phyloP scores from a whole-genome alignment of 331 rosid genomes.

The Quercus tomentella region DNA sequence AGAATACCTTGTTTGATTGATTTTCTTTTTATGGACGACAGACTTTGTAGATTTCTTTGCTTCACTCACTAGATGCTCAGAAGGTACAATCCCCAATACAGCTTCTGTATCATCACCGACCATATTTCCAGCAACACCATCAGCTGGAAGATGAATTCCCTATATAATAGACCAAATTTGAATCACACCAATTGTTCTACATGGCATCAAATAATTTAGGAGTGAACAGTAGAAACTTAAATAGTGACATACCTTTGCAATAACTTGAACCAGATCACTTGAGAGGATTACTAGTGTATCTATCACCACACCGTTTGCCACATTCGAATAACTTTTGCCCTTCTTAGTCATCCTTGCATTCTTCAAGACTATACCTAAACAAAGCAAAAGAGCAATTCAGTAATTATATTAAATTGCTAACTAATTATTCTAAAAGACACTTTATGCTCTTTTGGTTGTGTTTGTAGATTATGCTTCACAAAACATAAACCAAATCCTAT shows the following conservation, averaged over 20 bases:
- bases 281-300: constrained; percentile 69
- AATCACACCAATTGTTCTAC: constrained; percentile 14
- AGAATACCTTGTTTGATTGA: constrained; percentile 57
- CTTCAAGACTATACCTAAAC: constrained; percentile 72
- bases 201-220: neutral
- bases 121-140: constrained; percentile 41
- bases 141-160: constrained; percentile 62
- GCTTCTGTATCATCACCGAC: constrained; percentile 43
- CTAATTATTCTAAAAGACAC: neutral
- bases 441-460: neutral
- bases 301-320: constrained; percentile 43
- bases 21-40: constrained; percentile 22
- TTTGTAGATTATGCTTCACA: neutral
- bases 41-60: constrained; percentile 29
- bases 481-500: neutral
- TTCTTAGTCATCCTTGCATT: constrained; percentile 70
- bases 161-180: constrained; percentile 24
- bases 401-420: neutral
- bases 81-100: constrained; percentile 23
- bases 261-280: constrained; percentile 73
- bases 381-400: neutral
- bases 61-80: constrained; percentile 18
- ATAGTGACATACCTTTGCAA: constrained; percentile 55
- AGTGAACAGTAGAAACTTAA: neutral
- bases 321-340: constrained; percentile 52